phyloP scores from a whole-genome alignment of 78 protist species.

The Protostelium mycophagum region DNA sequence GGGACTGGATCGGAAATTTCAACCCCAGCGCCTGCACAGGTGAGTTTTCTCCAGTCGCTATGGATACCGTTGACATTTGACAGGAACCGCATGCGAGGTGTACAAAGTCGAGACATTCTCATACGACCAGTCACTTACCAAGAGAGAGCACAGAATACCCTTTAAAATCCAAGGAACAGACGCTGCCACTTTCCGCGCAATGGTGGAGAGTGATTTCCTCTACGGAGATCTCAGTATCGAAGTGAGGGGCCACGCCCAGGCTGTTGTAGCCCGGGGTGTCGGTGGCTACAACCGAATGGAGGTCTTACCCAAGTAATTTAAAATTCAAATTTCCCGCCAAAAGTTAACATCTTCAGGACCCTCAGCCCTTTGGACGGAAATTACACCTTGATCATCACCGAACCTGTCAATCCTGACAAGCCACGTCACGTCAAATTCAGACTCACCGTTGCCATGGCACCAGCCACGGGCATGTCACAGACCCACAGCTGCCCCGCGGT shows the following conservation, averaged over 20 bases:
- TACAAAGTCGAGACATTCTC: background rate
- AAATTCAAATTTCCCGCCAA: too few relatives aligned
- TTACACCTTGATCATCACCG: background rate
- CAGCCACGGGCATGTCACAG: background rate
- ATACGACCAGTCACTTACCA: too few relatives aligned
- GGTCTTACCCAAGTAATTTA: too few relatives aligned
- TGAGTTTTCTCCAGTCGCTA: background rate
- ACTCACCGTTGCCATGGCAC: background rate
- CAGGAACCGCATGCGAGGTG: background rate
- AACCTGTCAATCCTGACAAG: background rate
- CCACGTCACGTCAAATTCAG: background rate
- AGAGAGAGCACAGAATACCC: too few relatives aligned
- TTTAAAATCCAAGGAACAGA: too few relatives aligned
- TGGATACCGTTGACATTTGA: background rate
- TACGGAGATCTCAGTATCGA: background rate
- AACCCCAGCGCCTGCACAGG: background rate
- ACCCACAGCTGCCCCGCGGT: background rate
- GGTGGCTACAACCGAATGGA: too few relatives aligned
- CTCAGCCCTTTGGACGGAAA: background rate
- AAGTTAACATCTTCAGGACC: background rate
- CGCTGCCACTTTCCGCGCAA: background rate
- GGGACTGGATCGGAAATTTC: too few relatives aligned
- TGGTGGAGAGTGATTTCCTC: background rate
- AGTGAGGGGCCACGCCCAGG: background rate
- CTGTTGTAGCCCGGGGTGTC: too few relatives aligned